Evolutionary conservation across 495 filamentous ascomycete genomes (phyloP), one percentile per base, ranked within the genome.

Genomic region (Xylona heveae): DNA sequence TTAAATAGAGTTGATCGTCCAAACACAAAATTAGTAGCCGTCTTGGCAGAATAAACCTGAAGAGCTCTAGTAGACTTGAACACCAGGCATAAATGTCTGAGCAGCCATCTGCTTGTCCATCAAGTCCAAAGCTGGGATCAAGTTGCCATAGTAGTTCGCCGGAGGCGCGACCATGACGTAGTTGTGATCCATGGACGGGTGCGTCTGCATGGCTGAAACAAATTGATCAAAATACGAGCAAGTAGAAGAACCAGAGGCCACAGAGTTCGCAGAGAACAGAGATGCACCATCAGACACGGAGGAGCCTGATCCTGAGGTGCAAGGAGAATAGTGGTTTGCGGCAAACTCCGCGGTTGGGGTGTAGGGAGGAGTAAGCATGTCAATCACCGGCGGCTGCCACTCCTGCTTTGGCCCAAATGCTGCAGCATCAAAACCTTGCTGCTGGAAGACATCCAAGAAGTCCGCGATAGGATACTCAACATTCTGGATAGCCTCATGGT

Each of bases 231-330:
- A 25, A 25, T 25, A 25, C 7, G 23, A 25, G 23, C 8, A 25
- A 12, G 35, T 7, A 21, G 35, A 37, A 2, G 31, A 37, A 36
- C 14, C 32, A 16, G 35, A 37, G n/a, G 24, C 26, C 6, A 28
- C 20, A 1, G 35, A 37, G 6, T 12, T 15, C 17, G 15, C 16
- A 14, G 35, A 37, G 33, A 35, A 35, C 12, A 31, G 3, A 14
- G 33, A 35, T 3, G 13, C 33, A 7, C 23, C 24, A 24, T 35
- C 33, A 2, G 33, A 35, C 15, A 9, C 23, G 4, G 33, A 35
- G 28, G 33, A 31, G 13, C 24, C n/a, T 7, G 33, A 35, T 20
- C 18, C 17, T 1, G 33, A 28, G 25, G 33, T 18, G 25, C 19
- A 30, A 3, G 23, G 33, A 9, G 7, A 20, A 13, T 28, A 15